Conservation (phyloP, 768 basidiomycete species). For the Gloeopeniophorella convolvens region DNA sequence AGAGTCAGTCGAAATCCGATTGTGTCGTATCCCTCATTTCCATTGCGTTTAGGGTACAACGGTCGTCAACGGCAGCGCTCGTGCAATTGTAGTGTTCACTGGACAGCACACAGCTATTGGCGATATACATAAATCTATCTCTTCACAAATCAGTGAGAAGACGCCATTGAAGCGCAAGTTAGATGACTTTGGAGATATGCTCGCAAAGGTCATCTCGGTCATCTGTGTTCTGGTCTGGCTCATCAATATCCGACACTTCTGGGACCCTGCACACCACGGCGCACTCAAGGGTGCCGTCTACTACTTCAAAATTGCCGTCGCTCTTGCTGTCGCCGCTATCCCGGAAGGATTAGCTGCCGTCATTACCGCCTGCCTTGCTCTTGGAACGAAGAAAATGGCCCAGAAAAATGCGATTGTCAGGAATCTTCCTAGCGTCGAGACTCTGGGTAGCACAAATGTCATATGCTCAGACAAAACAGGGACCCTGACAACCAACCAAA, state of each 20-base stretch:
- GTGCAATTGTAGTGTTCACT: constrained; percentile 82
- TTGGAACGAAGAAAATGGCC: constrained; percentile 99
- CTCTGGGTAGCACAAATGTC: constrained; percentile 94
- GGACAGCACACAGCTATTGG: constrained; percentile 89
- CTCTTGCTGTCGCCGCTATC: constrained; percentile 97
- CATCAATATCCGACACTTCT: constrained; percentile 94
- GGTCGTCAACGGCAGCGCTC: constrained; percentile 88
- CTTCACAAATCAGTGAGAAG: constrained; percentile 89
- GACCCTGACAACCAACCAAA: constrained; percentile 93
- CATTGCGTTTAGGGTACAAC: constrained; percentile 69
- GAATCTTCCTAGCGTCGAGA: constrained; percentile 95
- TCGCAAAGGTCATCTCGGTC: constrained; percentile 95
- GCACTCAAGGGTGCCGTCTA: constrained; percentile 91
- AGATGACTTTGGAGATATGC: constrained; percentile 96
- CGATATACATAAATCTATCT: constrained; percentile 95
- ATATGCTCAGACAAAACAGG: constrained; percentile 99
- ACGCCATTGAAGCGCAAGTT: constrained; percentile 96
- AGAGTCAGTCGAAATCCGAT: too few species aligned
- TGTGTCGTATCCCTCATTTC: too few species aligned
- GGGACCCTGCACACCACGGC: constrained; percentile 90
- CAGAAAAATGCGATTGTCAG: constrained; percentile 97
- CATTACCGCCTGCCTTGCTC: constrained; percentile 92
- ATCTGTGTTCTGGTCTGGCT: constrained; percentile 98
- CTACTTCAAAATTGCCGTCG: constrained; percentile 99
- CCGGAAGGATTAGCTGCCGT: constrained; percentile 98